These are phyloP conservation scores for Calamus simplicifolius DNA, from an alignment of 176 grass and related monocot genomes.

Conservation along the genomic window DNA sequence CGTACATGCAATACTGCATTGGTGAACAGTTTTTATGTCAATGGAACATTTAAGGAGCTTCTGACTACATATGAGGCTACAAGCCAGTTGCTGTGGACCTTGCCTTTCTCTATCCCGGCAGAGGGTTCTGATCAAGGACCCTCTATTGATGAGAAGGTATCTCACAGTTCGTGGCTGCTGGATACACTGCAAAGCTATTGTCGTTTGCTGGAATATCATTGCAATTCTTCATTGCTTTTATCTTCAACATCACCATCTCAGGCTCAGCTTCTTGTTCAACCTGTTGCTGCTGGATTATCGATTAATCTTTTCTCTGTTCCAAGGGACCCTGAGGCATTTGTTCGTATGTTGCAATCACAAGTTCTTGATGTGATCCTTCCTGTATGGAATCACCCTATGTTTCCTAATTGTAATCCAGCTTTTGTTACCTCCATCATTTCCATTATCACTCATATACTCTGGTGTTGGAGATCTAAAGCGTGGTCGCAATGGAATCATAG, in stretches of 20 bases:
- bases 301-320: slow-evolving; percentile 81
- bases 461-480: slow-evolving; percentile 50
- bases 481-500: slow-evolving; percentile 13
- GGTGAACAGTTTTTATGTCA: slow-evolving; percentile 70
- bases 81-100: slow-evolving; percentile 65
- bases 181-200: slow-evolving; percentile 78
- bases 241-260: slow-evolving; percentile 47
- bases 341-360: slow-evolving; percentile 65
- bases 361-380: slow-evolving; percentile 70
- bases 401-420: slow-evolving; percentile 43
- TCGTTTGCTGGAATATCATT: slow-evolving; percentile 56
- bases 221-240: slow-evolving; percentile 56
- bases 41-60: slow-evolving; percentile 83
- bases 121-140: slow-evolving; percentile 20
- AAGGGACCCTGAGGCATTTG: slow-evolving; percentile 58
- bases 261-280: slow-evolving; percentile 67
- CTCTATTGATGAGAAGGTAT: slow-evolving; percentile 29
- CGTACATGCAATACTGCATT: slow-evolving; percentile 56
- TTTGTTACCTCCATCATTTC: slow-evolving; percentile 42
- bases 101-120: slow-evolving; percentile 39
- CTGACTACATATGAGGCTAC: slow-evolving; percentile 81
- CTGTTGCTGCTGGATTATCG: slow-evolving; percentile 51
- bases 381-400: slow-evolving; percentile 63
- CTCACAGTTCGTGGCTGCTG: slow-evolving; percentile 57
- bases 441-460: slow-evolving; percentile 55